Evolutionary conservation across 2,329 filamentous ascomycete species (phyloP).

Genomic region (Claviceps arundinis): DNA sequence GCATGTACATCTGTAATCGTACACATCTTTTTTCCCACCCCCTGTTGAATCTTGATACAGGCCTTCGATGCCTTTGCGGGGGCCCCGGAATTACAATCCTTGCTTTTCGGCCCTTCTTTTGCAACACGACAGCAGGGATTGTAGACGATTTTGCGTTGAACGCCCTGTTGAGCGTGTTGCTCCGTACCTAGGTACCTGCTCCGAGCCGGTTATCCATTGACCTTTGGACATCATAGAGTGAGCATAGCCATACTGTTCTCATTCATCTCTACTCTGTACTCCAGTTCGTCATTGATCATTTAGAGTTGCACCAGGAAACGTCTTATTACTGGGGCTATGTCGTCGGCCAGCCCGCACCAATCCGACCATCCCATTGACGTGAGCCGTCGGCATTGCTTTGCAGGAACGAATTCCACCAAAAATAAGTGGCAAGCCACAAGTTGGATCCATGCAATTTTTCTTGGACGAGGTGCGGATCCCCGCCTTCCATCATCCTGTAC

Average conservation of each 20-base stretch:
- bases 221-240: too few species aligned
- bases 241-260: too few species aligned
- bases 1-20: too few species aligned
- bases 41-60: neutral
- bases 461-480: neutral
- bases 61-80: neutral
- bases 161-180: neutral
- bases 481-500: neutral
- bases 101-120: constrained; percentile 5
- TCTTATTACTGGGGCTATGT: neutral
- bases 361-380: neutral
- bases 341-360: neutral
- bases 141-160: neutral
- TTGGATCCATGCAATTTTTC: neutral
- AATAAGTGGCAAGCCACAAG: neutral
- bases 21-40: neutral
- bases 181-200: neutral
- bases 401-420: neutral
- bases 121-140: neutral
- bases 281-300: neutral
- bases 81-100: neutral
- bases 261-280: too few species aligned
- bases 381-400: neutral
- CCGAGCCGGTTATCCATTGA: too few species aligned
- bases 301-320: neutral